Evolutionary conservation across 176 grass and related monocot genomes (phyloP).

Genomic region (Puccinellia tenuiflora): DNA sequence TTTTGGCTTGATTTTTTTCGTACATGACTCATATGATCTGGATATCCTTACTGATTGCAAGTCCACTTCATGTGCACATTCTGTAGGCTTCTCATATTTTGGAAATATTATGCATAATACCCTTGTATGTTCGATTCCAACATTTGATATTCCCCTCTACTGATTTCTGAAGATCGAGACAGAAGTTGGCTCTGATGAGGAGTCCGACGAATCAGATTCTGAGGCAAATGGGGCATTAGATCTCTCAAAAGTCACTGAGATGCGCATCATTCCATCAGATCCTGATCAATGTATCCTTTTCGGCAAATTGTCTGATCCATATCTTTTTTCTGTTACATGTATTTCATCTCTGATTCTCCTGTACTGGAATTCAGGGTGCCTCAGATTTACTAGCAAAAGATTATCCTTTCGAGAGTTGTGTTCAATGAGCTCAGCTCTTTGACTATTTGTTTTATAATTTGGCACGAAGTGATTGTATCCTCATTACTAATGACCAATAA

Average conservation of each 20-base stretch:
- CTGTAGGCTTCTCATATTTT: background rate
- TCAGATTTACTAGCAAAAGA: background rate
- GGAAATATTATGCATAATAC: background rate
- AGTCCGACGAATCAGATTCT: conserved; percentile 46
- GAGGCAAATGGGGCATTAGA: conserved; percentile 40
- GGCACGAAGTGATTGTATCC: background rate
- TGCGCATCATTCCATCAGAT: conserved; percentile 77
- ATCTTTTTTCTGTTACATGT: background rate
- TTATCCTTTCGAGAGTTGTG: background rate
- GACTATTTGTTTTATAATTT: conserved; percentile 5
- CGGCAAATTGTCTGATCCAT: background rate
- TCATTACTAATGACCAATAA: background rate
- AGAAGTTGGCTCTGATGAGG: conserved; percentile 33
- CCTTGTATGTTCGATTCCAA: background rate
- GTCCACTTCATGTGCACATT: background rate
- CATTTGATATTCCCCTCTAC: background rate
- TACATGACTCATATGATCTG: background rate
- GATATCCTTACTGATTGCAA: background rate
- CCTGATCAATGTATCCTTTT: conserved; percentile 60
- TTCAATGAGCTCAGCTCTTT: background rate
- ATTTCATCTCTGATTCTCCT: background rate
- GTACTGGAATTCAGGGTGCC: background rate
- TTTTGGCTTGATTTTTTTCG: background rate
- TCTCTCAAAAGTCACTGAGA: conserved; percentile 60
- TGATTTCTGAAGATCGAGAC: conserved; percentile 52